Evolutionary conservation across 2,329 filamentous ascomycete species (phyloP), one percentile per base, ranked within the genome.

Genomic region (Tolypocladium ovalisporum): DNA sequence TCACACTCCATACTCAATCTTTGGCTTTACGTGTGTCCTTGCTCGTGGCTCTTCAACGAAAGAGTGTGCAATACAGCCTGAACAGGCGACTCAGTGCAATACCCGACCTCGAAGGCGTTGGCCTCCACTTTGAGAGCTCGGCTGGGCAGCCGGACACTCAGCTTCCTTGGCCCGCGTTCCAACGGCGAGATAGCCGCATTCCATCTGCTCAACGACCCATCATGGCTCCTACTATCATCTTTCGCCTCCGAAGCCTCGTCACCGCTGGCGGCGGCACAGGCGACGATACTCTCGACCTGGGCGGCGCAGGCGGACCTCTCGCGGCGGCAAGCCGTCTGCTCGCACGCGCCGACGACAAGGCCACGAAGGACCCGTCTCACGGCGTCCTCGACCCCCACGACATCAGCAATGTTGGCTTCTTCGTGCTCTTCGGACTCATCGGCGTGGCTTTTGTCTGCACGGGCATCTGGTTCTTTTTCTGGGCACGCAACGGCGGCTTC

Each of bases 381-480:
- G 84, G 83, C 57, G 74, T 78, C 15, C 76, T 82, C n/a, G 72
- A 76, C 58, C 81, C 82, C 1, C 70, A 77, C 42, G 65, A 79
- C 58, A 83, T 85, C 71, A 84, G 80, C 73, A 86, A 87, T 67
- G 81, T 79, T 24, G 89, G 85, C 58, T 84, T 96, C 65, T 89
- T 97, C 68, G 86, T 87, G 0, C 77, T 97, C 1, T 96, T 97
- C 69, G 93, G 89, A 13, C 71, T 97, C 22, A 84, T 97, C 55
- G 90, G 89, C 37, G 85, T 85, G 0, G 83, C 76, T 36, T 88
- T 97, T 68, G 88, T 94, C 29, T 59, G 89, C 4, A 82, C 79
- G 0, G 83, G 80, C 29, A 90, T 97, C 68, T 99, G 94, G 92
- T 97, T 99, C 81, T 97, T 99, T 81, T 96, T 96, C 80, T 95